Conservation (phyloP, 2,329 filamentous ascomycete species). For the Rosellinia necatrix region DNA sequence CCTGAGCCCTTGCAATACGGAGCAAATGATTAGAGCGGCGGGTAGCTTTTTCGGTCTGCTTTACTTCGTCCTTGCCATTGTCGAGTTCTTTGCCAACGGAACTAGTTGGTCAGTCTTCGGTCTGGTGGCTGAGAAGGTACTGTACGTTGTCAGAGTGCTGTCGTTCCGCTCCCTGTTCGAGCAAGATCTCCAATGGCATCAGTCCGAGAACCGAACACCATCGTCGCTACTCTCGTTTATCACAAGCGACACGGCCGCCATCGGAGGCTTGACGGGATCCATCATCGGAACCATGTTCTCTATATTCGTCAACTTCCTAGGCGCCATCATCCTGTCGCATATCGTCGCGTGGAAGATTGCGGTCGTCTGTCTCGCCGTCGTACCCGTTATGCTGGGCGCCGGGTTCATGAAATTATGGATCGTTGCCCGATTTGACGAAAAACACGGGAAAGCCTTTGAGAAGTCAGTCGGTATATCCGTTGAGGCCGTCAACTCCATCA, state of each 20-base stretch:
- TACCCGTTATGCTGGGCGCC: slow-evolving; percentile 70
- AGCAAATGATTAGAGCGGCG: slow-evolving; percentile 42
- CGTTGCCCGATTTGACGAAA: slow-evolving; percentile 64
- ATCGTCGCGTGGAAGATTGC: slow-evolving; percentile 79
- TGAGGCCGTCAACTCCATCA: slow-evolving; percentile 69
- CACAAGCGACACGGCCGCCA: slow-evolving; percentile 68
- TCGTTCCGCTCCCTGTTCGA: slow-evolving; percentile 68
- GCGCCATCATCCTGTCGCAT: slow-evolving; percentile 70
- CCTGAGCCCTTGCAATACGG: slow-evolving; percentile 54
- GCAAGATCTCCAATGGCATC: slow-evolving; percentile 73
- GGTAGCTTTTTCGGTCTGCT: slow-evolving; percentile 47
- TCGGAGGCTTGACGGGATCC: slow-evolving; percentile 71
- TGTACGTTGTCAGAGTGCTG: slow-evolving; percentile 66
- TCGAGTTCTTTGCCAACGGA: slow-evolving; percentile 65
- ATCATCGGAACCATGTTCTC: slow-evolving; percentile 72
- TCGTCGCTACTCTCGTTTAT: slow-evolving; percentile 68
- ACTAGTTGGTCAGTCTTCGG: slow-evolving; percentile 59
- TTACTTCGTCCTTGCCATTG: slow-evolving; percentile 56
- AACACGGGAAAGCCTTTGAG: slow-evolving; percentile 67
- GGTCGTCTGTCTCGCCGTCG: slow-evolving; percentile 69
- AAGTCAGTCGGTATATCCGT: slow-evolving; percentile 67
- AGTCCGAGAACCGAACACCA: slow-evolving; percentile 65
- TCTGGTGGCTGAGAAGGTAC: slow-evolving; percentile 64
- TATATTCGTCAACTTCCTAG: slow-evolving; percentile 69
- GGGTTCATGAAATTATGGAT: slow-evolving; percentile 71